A percentile compares a stretch with the other conserved stretches of the same genome.
Conservation (phyloP, 345 rosid genomes). For the Mangifera indica region DNA sequence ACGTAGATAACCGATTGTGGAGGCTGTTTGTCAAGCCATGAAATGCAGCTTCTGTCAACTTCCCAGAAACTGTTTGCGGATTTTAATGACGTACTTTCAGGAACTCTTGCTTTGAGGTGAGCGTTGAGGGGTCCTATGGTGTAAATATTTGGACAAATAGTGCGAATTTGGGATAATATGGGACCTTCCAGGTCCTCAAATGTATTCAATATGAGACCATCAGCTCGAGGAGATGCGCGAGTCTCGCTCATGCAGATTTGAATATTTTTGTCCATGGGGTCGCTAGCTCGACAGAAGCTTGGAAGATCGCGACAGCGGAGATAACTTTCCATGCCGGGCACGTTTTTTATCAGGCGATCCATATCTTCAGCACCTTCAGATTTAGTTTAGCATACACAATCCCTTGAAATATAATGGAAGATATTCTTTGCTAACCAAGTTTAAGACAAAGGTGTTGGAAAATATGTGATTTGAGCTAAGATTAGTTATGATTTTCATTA, state of each 20-base stretch:
- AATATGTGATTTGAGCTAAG: too few relatives aligned
- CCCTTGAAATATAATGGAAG: too few relatives aligned
- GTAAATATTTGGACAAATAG: conserved; percentile 25
- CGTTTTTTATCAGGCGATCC: conserved; percentile 19
- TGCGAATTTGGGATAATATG: conserved; percentile 27
- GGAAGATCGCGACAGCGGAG: conserved; percentile 41
- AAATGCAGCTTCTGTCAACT: conserved; percentile 39
- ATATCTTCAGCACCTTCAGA: conserved; percentile 12
- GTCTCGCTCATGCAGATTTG: background rate
- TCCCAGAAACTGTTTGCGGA: conserved; percentile 35
- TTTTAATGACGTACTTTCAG: conserved; percentile 37
- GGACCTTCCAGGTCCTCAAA: conserved; percentile 42
- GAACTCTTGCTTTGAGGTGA: conserved; percentile 16
- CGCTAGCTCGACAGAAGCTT: conserved; percentile 23
- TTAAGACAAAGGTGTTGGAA: too few relatives aligned
- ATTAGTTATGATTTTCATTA: too few relatives aligned
- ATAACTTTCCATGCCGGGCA: conserved; percentile 35
- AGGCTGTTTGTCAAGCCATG: conserved; percentile 49
- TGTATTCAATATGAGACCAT: conserved; percentile 41
- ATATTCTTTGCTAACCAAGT: too few relatives aligned
- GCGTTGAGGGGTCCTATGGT: conserved; percentile 39
- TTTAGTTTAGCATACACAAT: too few relatives aligned
- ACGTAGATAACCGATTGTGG: conserved; percentile 43
- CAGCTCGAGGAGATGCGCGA: conserved; percentile 8
- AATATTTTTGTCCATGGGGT: conserved; percentile 1